Conservation (phyloP, 1,139 yeast genomes). For the Williopsis jadinii region DNA sequence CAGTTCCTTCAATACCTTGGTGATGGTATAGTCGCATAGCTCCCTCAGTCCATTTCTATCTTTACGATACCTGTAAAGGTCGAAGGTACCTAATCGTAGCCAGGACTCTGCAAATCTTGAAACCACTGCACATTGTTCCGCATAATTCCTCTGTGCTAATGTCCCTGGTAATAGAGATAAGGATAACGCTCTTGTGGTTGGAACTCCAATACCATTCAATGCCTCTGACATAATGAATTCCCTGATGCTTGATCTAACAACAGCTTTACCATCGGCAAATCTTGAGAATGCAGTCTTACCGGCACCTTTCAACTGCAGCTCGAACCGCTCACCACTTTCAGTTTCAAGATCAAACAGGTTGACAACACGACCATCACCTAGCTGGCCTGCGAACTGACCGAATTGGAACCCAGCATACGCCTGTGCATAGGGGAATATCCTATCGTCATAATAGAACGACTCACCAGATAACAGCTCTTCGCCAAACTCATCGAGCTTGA, state of each 20-base stretch:
- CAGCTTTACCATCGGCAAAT: constrained; percentile 97
- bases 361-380: constrained; percentile 91
- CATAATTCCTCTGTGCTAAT: constrained; percentile 61
- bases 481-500: constrained; percentile 40
- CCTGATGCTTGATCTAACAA: constrained; percentile 75
- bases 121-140: constrained; percentile 82
- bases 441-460: constrained; percentile 29
- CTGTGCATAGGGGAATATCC: constrained; percentile 78
- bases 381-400: constrained; percentile 93
- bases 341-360: constrained; percentile 66
- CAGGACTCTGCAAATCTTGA: constrained; percentile 80
- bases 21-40: constrained; percentile 68
- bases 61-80: constrained; percentile 68
- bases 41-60: constrained; percentile 56
- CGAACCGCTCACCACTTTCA: constrained; percentile 32
- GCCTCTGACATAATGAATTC: constrained; percentile 86
- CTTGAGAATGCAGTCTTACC: constrained; percentile 90
- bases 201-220: constrained; percentile 73
- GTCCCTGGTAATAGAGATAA: constrained; percentile 68
- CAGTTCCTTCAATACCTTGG: constrained; percentile 48
- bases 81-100: constrained; percentile 89
- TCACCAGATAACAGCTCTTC: constrained; percentile 61
- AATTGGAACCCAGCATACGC: constrained; percentile 97
- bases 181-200: constrained; percentile 79
- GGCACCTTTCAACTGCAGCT: constrained; percentile 83